Conservation (phyloP, 2,329 filamentous ascomycete genomes). For the Cladosporium oxysporum region DNA sequence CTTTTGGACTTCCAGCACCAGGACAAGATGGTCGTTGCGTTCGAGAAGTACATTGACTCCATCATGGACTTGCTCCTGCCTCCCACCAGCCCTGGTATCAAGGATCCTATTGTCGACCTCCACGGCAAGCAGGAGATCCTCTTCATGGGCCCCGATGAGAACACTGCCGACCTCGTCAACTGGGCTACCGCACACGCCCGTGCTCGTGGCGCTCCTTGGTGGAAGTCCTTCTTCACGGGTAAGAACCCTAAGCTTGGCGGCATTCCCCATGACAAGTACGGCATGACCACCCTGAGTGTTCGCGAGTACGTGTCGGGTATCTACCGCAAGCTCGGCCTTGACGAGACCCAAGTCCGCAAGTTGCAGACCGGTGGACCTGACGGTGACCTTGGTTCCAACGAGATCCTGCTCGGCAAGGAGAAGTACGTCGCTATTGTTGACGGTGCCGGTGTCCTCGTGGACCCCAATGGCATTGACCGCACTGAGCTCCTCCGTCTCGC, state of each 20-base stretch:
- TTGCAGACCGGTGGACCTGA: conserved; percentile 98
- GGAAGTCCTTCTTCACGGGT: conserved; percentile 99
- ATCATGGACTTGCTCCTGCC: conserved; percentile 93
- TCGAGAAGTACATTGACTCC: conserved; percentile 99
- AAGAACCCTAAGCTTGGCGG: conserved; percentile 86
- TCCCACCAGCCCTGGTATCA: conserved; percentile 91
- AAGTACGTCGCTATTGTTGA: conserved; percentile 96
- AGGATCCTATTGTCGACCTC: conserved; percentile 95
- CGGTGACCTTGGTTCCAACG: conserved; percentile 94
- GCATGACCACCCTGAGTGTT: conserved; percentile 96
- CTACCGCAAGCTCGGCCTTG: conserved; percentile 91
- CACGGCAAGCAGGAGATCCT: conserved; percentile 95
- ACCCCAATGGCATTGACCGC: conserved; percentile 75
- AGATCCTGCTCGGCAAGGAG: conserved; percentile 93
- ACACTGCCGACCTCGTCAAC: conserved; percentile 93
- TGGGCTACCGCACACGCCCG: conserved; percentile 98
- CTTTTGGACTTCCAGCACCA: conserved; percentile 92
- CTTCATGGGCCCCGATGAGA: conserved; percentile 98
- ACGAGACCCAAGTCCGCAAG: conserved; percentile 82
- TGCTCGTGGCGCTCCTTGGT: conserved; percentile 86
- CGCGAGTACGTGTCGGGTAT: conserved; percentile 95
- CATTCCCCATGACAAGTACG: conserved; percentile 93
- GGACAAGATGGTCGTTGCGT: conserved; percentile 86
- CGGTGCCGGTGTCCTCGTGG: conserved; percentile 89
- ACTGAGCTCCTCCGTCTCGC: conserved; percentile 82